These are phyloP conservation scores for Phytophthora nicotianae DNA, from an alignment of 352 stramenopile species.

Conservation along the genomic window DNA sequence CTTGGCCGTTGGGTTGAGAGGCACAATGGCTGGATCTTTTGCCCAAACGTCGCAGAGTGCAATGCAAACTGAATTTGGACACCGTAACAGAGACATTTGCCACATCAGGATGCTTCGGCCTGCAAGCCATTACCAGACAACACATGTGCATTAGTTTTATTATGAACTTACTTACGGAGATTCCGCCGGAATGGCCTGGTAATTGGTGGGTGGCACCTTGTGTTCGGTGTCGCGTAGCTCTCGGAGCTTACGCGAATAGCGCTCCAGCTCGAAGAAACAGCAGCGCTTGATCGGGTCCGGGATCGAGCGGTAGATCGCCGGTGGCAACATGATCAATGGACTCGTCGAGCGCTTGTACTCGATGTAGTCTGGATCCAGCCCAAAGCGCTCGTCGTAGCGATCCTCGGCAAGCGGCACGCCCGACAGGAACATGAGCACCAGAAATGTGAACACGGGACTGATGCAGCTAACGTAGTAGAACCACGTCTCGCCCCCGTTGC, in stretches of 20 bases:
- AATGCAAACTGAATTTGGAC: no score
- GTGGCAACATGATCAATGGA: constrained; percentile 57
- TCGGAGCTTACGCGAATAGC: constrained; percentile 60
- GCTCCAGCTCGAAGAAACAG: constrained; percentile 56
- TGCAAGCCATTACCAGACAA: no score
- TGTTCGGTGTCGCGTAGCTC: constrained; percentile 20
- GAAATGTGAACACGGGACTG: constrained; percentile 56
- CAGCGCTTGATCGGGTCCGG: constrained; percentile 49
- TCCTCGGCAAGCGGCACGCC: constrained; percentile 70
- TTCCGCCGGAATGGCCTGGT: constrained; percentile 30
- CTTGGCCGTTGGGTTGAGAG: neutral
- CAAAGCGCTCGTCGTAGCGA: constrained; percentile 69
- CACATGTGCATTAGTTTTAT: neutral
- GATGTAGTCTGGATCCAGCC: constrained; percentile 53
- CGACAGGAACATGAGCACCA: constrained; percentile 76
- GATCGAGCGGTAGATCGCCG: constrained; percentile 43
- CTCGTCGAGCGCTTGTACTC: constrained; percentile 74
- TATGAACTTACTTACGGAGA: constrained; percentile 11
- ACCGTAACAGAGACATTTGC: no score
- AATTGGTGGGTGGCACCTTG: constrained; percentile 25
- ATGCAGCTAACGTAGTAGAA: constrained; percentile 54
- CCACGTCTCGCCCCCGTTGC: constrained; percentile 39
- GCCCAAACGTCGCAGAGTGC: neutral
- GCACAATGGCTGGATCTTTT: no score
- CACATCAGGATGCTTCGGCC: no score